phyloP scores from a whole-genome alignment of 768 basidiomycete genomes.

The Phanerodontia chrysosporium region DNA sequence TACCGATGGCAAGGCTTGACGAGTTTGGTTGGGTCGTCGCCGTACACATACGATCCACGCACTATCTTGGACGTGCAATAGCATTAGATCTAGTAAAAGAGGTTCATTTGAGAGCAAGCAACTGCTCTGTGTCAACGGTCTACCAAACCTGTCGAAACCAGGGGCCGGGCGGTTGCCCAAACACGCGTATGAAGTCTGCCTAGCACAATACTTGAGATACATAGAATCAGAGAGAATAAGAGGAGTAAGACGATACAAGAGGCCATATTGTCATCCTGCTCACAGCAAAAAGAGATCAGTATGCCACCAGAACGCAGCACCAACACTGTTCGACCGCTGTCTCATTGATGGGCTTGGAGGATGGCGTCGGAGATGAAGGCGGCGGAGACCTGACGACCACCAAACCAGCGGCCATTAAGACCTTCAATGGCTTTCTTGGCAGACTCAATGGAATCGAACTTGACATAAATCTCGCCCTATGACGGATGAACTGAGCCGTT shows the following conservation, averaged over 20 bases:
- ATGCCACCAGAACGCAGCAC: conserved; percentile 5
- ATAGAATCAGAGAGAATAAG: conserved; percentile 11
- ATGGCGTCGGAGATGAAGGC: conserved; percentile 90
- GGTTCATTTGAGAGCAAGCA: conserved; percentile 28
- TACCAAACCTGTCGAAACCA: conserved; percentile 19
- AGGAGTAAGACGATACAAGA: conserved; percentile 8
- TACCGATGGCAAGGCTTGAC: background rate
- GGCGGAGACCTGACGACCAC: conserved; percentile 84
- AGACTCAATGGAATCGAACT: conserved; percentile 75
- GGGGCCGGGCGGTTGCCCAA: conserved; percentile 4
- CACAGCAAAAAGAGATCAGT: conserved; percentile 12
- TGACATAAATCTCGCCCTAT: conserved; percentile 96
- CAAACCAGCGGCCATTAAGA: conserved; percentile 96
- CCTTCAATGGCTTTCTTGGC: conserved; percentile 85
- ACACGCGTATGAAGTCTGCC: conserved; percentile 15
- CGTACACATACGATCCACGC: background rate
- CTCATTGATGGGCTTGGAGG: conserved; percentile 85
- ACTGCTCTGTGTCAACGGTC: conserved; percentile 26
- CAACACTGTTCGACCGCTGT: background rate
- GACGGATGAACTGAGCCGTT: conserved; percentile 1
- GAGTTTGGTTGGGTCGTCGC: background rate
- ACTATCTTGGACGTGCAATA: background rate
- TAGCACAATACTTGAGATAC: conserved; percentile 20
- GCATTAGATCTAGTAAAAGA: conserved; percentile 10
- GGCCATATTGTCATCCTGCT: conserved; percentile 8